A percentile compares a stretch with the other conserved stretches of the same genome.
These are phyloP conservation scores for Arthrobotrys sinensis DNA, from an alignment of 2,329 filamentous ascomycete genomes.

Conservation along the genomic window DNA sequence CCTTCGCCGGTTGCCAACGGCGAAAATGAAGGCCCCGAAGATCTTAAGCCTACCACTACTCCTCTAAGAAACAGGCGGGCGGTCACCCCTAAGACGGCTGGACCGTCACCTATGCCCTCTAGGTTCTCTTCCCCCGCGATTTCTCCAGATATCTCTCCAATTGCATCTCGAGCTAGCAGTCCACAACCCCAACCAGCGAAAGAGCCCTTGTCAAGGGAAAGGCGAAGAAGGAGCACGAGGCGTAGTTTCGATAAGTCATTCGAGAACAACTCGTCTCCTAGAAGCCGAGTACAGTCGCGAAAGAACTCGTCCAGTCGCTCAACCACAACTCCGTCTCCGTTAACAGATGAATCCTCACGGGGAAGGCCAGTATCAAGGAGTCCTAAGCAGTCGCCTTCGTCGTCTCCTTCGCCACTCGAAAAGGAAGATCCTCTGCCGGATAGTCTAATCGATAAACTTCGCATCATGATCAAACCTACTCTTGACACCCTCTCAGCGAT, in stretches of 20 bases:
- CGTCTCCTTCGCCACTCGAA: conserved; percentile 44
- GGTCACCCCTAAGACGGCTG: conserved; percentile 51
- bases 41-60: conserved; percentile 31
- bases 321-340: background rate
- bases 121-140: conserved; percentile 52
- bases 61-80: conserved; percentile 27
- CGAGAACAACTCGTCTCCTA: conserved; percentile 7
- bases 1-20: background rate
- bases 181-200: conserved; percentile 28
- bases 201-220: conserved; percentile 16
- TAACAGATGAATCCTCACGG: conserved; percentile 14
- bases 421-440: conserved; percentile 35
- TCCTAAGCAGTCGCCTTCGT: conserved; percentile 15
- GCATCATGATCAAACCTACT: conserved; percentile 50
- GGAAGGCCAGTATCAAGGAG: conserved; percentile 38
- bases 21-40: conserved; percentile 41
- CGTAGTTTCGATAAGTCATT: conserved; percentile 45
- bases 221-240: conserved; percentile 30
- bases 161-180: conserved; percentile 33
- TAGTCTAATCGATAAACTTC: conserved; percentile 26
- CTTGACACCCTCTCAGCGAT: conserved; percentile 48
- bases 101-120: conserved; percentile 47
- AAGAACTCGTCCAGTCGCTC: conserved; percentile 18
- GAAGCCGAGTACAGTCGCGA: conserved; percentile 22
- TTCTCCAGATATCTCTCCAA: conserved; percentile 55